Base-by-base conservation (phyloP, 176 grass and related monocot genomes). In the Rhipidocladum racemiflorum region DNA sequence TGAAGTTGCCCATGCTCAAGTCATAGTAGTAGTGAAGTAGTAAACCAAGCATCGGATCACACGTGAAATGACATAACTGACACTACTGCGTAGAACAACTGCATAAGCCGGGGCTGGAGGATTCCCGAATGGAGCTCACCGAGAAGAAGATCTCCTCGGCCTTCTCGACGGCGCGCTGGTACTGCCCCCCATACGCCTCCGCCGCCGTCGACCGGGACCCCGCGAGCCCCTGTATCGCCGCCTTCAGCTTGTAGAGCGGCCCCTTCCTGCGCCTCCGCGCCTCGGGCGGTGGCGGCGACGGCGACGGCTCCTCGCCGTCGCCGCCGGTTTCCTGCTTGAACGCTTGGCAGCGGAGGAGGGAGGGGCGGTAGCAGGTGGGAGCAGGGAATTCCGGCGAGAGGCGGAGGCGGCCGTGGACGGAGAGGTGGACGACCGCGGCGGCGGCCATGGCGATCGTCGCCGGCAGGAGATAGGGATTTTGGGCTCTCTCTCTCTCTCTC, bases 121-220 rank as follows among this genome's bases (percentile, higher is more conserved):
- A 27, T 38, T 86, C 38, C 9, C 9, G 35, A 17, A 48, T 12
- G 53, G 76, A 91, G 54, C 88, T 90, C 81, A 99, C 96, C 87
- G 91, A 88, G 89, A 99, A 99, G 79, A 99, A 99, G 80, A 99
- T 86, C 64, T 95, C 96, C 75, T 99, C 96, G 54, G 89, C 89
- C 71, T 87, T 99, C 91, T 99, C 96, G 50, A 99, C 91, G 5
- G 89, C 80, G 71, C 76, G 79, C 89, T 91, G 88, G 72, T 90
- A 93, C 57, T 89, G 74, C 12, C 89, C 93, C 50, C 85, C 86
- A 11, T 92, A 94, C 20, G 45, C 87, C 28, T 75, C 81, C 46
- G 84, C 85, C 10, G 77, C 87, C 11, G 78, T 79, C 3, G 83
- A 39, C 8, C 60, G 65, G 16, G 89, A 91, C 16, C 96, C 96